phyloP scores from a whole-genome alignment of 768 basidiomycete species.

The Leccinellum rugosiceps region DNA sequence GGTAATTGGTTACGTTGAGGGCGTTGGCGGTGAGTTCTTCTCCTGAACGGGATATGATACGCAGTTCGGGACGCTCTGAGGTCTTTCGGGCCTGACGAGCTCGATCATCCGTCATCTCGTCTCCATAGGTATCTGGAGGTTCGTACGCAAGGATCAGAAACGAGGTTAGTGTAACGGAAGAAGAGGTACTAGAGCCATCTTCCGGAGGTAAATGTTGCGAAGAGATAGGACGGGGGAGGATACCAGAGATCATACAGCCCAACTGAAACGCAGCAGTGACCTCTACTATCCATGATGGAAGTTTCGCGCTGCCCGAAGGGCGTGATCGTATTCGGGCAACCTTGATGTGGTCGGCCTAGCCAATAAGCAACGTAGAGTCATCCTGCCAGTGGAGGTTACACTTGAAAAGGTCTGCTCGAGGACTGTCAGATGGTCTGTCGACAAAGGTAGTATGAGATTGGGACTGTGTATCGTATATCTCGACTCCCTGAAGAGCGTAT shows the following conservation, averaged over 20 bases:
- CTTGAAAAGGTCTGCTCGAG: conserved; percentile 93
- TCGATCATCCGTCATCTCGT: conserved; percentile 72
- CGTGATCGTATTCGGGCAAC: conserved; percentile 76
- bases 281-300: conserved; percentile 71
- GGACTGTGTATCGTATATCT: conserved; percentile 83
- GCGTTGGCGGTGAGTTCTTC: conserved; percentile 88
- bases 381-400: conserved; percentile 92
- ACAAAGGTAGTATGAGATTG: conserved; percentile 81
- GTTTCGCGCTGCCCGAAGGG: conserved; percentile 43
- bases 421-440: conserved; percentile 76
- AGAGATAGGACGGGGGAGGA: conserved; percentile 69
- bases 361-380: conserved; percentile 83
- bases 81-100: conserved; percentile 74
- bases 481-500: conserved; percentile 67
- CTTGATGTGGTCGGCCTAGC: conserved; percentile 93
- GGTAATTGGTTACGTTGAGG: conserved; percentile 72
- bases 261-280: conserved; percentile 90
- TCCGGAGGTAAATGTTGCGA: conserved; percentile 14
- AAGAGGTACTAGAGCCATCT: conserved; percentile 17
- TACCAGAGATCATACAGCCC: conserved; percentile 93
- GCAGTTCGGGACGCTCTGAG: conserved; percentile 90
- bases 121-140: conserved; percentile 64
- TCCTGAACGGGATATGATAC: conserved; percentile 84
- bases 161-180: conserved; percentile 48
- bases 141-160: conserved; percentile 89